Conservation (phyloP, 805 yeast genomes). For the Diddensiella caesifluorescens region DNA sequence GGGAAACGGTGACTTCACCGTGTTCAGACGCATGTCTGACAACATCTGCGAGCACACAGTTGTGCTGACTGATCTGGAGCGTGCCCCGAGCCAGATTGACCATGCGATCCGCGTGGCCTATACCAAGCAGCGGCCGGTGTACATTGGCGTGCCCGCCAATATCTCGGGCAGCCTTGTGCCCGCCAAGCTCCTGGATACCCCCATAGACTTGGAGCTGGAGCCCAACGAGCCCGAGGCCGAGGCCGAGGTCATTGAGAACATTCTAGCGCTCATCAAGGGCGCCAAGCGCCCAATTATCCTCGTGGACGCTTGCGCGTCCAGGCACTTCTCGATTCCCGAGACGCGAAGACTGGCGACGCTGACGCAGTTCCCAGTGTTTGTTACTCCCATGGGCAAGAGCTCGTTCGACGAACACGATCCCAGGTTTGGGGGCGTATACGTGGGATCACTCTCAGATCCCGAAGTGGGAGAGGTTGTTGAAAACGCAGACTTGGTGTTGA, state of each 20-base stretch:
- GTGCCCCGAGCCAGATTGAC: conserved; percentile 71
- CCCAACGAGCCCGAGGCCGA: conserved; percentile 59
- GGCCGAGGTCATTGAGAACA: conserved; percentile 52
- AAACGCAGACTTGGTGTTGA: conserved; percentile 64
- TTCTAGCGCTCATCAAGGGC: conserved; percentile 46
- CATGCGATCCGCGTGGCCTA: conserved; percentile 67
- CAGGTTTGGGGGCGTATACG: conserved; percentile 79
- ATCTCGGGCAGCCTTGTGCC: conserved; percentile 63
- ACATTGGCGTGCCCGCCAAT: conserved; percentile 79
- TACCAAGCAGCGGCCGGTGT: conserved; percentile 72
- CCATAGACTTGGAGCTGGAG: conserved; percentile 55
- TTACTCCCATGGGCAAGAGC: conserved; percentile 90
- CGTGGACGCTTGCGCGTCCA: conserved; percentile 82
- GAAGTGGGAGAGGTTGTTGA: conserved; percentile 70
- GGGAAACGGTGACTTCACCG: conserved; percentile 78
- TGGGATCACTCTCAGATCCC: conserved; percentile 73
- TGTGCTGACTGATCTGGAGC: conserved; percentile 53
- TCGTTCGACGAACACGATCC: conserved; percentile 65
- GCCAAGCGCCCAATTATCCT: conserved; percentile 70
- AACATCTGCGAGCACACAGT: conserved; percentile 64
- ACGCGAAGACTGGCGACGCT: conserved; percentile 54
- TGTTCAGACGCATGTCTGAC: conserved; percentile 72
- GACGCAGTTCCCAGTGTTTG: conserved; percentile 76
- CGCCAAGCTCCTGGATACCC: conserved; percentile 50
- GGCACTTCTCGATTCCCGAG: conserved; percentile 66